phyloP scores from a whole-genome alignment of 2,329 filamentous ascomycete species.

The Fusarium aywerte region DNA sequence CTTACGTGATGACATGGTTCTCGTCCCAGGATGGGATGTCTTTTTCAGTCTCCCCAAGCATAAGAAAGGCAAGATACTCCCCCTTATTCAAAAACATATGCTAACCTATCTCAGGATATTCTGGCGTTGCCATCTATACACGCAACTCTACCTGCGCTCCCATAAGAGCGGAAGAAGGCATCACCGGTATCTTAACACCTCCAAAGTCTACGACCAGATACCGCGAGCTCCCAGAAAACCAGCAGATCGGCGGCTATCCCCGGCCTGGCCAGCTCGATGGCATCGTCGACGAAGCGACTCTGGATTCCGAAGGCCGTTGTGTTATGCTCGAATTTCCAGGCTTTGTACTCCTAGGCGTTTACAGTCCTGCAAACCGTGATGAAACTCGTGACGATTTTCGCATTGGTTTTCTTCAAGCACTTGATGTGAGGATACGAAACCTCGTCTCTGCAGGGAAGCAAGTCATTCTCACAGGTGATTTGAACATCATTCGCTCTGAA shows the following conservation, averaged over 20 bases:
- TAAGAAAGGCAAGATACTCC: slow-evolving; percentile 77
- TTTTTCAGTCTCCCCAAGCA: slow-evolving; percentile 93
- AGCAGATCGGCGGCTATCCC: slow-evolving; percentile 92
- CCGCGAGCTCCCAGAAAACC: slow-evolving; percentile 75
- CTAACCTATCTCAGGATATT: slow-evolving; percentile 74
- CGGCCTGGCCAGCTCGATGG: slow-evolving; percentile 72
- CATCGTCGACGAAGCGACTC: slow-evolving; percentile 72
- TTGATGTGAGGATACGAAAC: slow-evolving; percentile 88
- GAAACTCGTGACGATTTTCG: slow-evolving; percentile 86
- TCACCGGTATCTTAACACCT: slow-evolving; percentile 81
- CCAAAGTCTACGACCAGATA: slow-evolving; percentile 78
- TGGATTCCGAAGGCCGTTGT: slow-evolving; percentile 93
- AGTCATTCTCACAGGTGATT: slow-evolving; percentile 85
- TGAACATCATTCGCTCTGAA: slow-evolving; percentile 79
- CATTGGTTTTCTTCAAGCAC: slow-evolving; percentile 78
- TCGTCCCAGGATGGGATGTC: slow-evolving; percentile 94
- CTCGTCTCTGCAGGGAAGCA: slow-evolving; percentile 82
- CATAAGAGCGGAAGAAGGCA: slow-evolving; percentile 91
- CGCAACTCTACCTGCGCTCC: slow-evolving; percentile 86
- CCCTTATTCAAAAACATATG: neutral
- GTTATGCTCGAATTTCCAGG: slow-evolving; percentile 92
- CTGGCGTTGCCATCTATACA: slow-evolving; percentile 94
- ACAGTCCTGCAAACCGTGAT: slow-evolving; percentile 90
- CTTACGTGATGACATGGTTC: slow-evolving; percentile 92
- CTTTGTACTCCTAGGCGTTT: slow-evolving; percentile 92